Conservation (phyloP, 2,329 filamentous ascomycete species). For the Xylaria sp. region DNA sequence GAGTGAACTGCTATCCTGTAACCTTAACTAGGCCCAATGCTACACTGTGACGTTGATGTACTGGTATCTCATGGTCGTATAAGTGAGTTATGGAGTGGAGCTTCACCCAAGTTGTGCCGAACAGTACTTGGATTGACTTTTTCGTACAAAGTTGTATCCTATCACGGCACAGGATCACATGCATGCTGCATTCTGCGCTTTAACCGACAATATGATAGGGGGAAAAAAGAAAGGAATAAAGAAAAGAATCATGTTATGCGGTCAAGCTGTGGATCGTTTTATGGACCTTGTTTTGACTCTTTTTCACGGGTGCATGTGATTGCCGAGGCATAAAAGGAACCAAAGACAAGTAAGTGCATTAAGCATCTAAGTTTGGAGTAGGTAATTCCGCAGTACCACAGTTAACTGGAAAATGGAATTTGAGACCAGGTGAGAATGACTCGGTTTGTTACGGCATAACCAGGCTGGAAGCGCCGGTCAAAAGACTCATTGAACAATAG, state of each 20-base stretch:
- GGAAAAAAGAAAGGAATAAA: neutral
- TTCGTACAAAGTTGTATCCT: neutral
- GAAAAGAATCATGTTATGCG: slow-evolving; percentile 5
- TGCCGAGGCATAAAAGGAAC: slow-evolving; percentile 18
- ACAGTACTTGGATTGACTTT: neutral
- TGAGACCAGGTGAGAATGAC: neutral
- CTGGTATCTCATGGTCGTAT: neutral
- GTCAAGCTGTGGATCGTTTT: slow-evolving; percentile 26
- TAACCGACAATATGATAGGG: neutral
- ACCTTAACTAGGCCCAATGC: neutral
- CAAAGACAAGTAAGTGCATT: neutral
- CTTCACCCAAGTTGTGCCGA: neutral
- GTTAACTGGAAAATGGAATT: neutral
- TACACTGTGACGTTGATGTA: slow-evolving; percentile 16
- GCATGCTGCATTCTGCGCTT: slow-evolving; percentile 8
- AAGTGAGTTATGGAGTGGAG: neutral
- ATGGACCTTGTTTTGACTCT: slow-evolving; percentile 14
- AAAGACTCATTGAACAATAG: slow-evolving; percentile 8
- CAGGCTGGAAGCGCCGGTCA: neutral
- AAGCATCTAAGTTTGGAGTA: neutral
- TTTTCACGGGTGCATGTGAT: slow-evolving; percentile 12
- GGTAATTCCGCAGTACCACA: neutral
- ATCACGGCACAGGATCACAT: slow-evolving; percentile 13
- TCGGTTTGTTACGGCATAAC: slow-evolving; percentile 26
- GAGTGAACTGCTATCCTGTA: neutral